phyloP scores from a whole-genome alignment of 768 basidiomycete species.

The Crepidotus variabilis region DNA sequence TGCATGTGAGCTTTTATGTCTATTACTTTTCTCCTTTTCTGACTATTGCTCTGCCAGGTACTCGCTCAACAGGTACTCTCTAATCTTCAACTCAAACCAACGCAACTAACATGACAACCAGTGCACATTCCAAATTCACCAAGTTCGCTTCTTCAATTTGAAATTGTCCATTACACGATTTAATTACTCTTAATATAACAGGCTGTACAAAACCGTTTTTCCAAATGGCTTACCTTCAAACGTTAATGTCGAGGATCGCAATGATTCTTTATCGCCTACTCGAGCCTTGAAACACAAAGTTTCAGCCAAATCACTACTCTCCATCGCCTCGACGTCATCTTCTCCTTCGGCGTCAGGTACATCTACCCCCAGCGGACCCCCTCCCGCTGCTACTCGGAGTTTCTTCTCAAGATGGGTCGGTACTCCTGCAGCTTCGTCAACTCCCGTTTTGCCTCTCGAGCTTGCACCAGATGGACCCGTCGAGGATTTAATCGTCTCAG shows the following conservation, averaged over 20 bases:
- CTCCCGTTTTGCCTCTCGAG: slow-evolving; percentile 15
- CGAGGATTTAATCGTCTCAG: slow-evolving; percentile 71
- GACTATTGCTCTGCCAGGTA: neutral
- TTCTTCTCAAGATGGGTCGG: slow-evolving; percentile 38
- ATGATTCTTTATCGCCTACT: slow-evolving; percentile 31
- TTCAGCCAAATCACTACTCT: slow-evolving; percentile 13
- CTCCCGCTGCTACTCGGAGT: slow-evolving; percentile 16
- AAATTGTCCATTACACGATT: neutral
- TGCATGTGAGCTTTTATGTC: slow-evolving; percentile 51
- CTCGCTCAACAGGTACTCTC: slow-evolving; percentile 25
- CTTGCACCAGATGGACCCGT: slow-evolving; percentile 48
- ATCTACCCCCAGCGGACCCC: slow-evolving; percentile 3
- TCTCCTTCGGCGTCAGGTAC: slow-evolving; percentile 13
- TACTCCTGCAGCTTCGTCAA: slow-evolving; percentile 18
- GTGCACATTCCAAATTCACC: slow-evolving; percentile 72
- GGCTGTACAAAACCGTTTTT: slow-evolving; percentile 65
- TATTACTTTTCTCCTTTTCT: neutral
- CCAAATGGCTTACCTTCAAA: slow-evolving; percentile 46
- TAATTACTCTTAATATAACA: slow-evolving; percentile 17
- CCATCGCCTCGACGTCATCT: slow-evolving; percentile 19
- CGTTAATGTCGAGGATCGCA: slow-evolving; percentile 31
- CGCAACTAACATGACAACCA: slow-evolving; percentile 15
- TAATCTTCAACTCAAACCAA: slow-evolving; percentile 31
- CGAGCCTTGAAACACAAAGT: slow-evolving; percentile 15
- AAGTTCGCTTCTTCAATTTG: slow-evolving; percentile 43